Percentiles rank a stretch among this genome's conserved stretches.
Conservation (phyloP, 2,329 filamentous ascomycete genomes). For the Dactylellina parvicollis region DNA sequence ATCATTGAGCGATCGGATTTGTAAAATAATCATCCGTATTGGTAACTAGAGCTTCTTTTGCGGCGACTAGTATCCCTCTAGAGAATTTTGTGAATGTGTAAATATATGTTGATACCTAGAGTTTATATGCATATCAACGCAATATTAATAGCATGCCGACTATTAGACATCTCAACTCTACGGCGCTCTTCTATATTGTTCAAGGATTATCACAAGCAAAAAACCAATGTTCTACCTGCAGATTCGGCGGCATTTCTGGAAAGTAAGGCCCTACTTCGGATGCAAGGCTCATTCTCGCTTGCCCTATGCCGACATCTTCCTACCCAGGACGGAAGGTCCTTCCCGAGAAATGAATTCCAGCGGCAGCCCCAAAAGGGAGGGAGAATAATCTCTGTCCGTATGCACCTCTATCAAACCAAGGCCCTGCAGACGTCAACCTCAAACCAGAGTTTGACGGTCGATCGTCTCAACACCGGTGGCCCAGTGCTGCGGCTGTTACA, state of each 20-base stretch:
- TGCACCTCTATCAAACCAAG: conserved; percentile 16
- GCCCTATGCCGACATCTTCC: conserved; percentile 15
- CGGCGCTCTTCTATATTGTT: not conserved
- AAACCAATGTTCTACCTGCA: not conserved
- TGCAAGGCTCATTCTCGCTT: conserved; percentile 38
- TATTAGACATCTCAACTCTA: not conserved
- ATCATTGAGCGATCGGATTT: too few relatives aligned
- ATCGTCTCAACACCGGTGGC: conserved; percentile 16
- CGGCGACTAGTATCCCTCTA: too few relatives aligned
- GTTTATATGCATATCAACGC: not conserved
- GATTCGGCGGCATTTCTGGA: conserved; percentile 14
- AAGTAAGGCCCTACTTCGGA: conserved; percentile 31
- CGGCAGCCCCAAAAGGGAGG: conserved; percentile 38
- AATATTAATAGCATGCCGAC: not conserved
- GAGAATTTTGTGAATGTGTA: too few relatives aligned
- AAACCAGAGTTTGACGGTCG: conserved; percentile 41
- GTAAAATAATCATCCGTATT: too few relatives aligned
- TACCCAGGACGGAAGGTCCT: conserved; percentile 42
- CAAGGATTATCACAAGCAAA: conserved; percentile 3
- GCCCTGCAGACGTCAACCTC: conserved; percentile 43
- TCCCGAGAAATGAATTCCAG: conserved; percentile 34
- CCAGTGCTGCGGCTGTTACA: conserved; percentile 36
- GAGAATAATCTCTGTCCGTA: conserved; percentile 14
- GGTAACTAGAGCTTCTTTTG: too few relatives aligned
- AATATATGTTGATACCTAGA: too few relatives aligned